Percentiles rank a stretch among this genome's conserved stretches.
Evolutionary conservation across 306 rosid species (phyloP).

Genomic region (Citrullus colocynthis): DNA sequence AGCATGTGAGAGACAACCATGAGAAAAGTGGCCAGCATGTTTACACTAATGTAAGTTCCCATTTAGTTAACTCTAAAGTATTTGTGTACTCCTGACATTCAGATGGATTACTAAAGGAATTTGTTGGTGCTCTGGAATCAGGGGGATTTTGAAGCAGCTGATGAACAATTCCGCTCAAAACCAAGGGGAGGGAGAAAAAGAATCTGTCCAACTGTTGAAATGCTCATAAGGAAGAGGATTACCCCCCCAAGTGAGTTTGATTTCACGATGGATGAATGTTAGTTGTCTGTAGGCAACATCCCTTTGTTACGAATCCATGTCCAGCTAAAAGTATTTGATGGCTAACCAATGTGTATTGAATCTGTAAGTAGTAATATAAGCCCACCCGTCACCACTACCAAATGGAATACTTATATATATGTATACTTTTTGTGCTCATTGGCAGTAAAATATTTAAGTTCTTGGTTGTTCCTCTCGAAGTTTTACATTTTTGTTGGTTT

Average conservation of each 20-base stretch:
- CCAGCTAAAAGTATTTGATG: too few species aligned
- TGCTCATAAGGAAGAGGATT: constrained; percentile 68
- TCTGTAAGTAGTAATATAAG: neutral
- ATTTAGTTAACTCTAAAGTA: neutral
- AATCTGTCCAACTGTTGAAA: constrained; percentile 44
- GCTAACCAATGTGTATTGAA: neutral
- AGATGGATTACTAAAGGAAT: neutral
- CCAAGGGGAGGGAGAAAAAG: constrained; percentile 79
- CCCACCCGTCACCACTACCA: too few species aligned
- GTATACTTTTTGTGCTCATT: too few species aligned
- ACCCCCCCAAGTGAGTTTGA: constrained; percentile 41
- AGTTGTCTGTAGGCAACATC: neutral
- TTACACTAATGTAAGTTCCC: constrained; percentile 39
- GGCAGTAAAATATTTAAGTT: too few species aligned
- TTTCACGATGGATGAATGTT: neutral
- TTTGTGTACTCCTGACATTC: neutral
- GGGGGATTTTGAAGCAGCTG: constrained; percentile 80
- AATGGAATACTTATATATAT: too few species aligned
- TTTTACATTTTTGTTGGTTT: too few species aligned
- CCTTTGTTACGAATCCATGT: neutral
- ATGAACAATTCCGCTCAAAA: constrained; percentile 58
- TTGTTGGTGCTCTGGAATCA: constrained; percentile 7
- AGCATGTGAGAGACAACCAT: constrained; percentile 81
- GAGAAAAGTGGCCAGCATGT: constrained; percentile 51
- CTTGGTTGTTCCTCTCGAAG: too few species aligned